Evolutionary conservation across 148 eudicot species (phyloP).

Genomic region (Arbutus unedo): DNA sequence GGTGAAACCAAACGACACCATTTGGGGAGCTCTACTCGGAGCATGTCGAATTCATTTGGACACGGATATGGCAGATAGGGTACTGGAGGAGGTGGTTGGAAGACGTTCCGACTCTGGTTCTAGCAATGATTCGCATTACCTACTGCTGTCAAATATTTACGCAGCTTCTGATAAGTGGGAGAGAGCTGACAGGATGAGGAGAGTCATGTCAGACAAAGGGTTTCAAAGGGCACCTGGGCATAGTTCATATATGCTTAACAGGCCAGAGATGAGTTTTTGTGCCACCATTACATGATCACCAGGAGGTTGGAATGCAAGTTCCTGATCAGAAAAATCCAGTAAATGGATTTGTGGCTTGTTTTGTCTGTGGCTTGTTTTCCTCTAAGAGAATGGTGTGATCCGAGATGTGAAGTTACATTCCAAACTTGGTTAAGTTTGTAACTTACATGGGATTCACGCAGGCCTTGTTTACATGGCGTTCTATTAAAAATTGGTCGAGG

Average conservation of each 20-base stretch:
- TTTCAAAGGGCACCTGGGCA: slow-evolving; percentile 42
- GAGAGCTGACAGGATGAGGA: slow-evolving; percentile 50
- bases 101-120: slow-evolving; percentile 17
- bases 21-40: slow-evolving; percentile 68
- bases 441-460: not conserved
- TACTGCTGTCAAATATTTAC: slow-evolving; percentile 61
- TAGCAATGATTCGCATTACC: slow-evolving; percentile 38
- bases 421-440: not conserved
- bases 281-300: not conserved
- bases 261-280: not conserved
- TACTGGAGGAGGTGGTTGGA: slow-evolving; percentile 34
- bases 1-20: slow-evolving; percentile 46
- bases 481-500: not conserved
- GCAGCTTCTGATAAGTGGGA: slow-evolving; percentile 66
- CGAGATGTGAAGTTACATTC: not conserved
- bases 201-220: slow-evolving; percentile 30
- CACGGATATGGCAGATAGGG: slow-evolving; percentile 30
- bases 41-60: slow-evolving; percentile 53
- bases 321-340: not conserved
- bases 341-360: not conserved
- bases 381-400: not conserved
- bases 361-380: not conserved
- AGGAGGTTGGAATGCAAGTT: not conserved
- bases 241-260: slow-evolving; percentile 31
- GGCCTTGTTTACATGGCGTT: not conserved